These are phyloP conservation scores for Primulina eburnea DNA, from an alignment of 257 asterid genomes.

Conservation along the genomic window DNA sequence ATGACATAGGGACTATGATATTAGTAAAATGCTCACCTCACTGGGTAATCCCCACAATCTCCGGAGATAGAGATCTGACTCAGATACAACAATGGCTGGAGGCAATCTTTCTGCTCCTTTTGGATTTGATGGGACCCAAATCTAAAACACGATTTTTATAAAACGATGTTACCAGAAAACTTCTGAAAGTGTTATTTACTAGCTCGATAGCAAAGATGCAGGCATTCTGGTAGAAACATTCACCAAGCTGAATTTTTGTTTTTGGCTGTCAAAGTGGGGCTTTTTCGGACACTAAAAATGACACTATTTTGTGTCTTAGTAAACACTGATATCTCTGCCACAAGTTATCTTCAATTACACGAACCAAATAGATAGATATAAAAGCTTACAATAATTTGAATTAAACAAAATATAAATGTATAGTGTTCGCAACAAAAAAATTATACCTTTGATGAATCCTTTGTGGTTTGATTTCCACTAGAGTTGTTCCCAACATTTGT, in stretches of 20 bases:
- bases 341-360: not conserved
- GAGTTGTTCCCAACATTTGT: slow-evolving; percentile 27
- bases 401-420: too few relatives aligned
- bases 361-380: not conserved
- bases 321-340: not conserved
- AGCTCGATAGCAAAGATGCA: not conserved
- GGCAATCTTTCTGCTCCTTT: slow-evolving; percentile 85
- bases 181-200: not conserved
- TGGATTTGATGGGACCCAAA: slow-evolving; percentile 78
- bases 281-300: not conserved
- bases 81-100: slow-evolving; percentile 56
- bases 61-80: slow-evolving; percentile 63
- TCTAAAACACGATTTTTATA: slow-evolving; percentile 32
- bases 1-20: not conserved
- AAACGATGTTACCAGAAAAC: not conserved
- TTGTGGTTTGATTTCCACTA: slow-evolving; percentile 26
- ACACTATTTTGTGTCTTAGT: not conserved
- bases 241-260: not conserved
- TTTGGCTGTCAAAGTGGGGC: not conserved
- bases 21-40: slow-evolving; percentile 44
- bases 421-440: slow-evolving; percentile 14
- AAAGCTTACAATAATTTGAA: not conserved
- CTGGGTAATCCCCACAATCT: slow-evolving; percentile 80
- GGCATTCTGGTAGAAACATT: not conserved
- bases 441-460: slow-evolving; percentile 53